Evolutionary conservation across 2,329 filamentous ascomycete species (phyloP), one percentile per base, ranked within the genome.

Genomic region (Penicillium decumbens): DNA sequence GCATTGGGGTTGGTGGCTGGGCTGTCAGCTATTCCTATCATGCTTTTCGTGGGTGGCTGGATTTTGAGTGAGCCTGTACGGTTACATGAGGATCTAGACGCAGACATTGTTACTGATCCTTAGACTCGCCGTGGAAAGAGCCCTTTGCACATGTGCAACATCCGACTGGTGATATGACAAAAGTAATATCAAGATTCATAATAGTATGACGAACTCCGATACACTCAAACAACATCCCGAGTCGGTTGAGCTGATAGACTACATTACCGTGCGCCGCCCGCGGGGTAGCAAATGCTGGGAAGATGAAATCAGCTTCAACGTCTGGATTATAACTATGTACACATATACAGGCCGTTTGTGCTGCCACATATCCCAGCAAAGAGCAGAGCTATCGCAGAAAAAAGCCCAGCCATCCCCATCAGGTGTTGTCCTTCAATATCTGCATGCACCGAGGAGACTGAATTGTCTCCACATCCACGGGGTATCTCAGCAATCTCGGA

Each of bases 301-400:
- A 12, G 32, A 20, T 35, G 10, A 35, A 40, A 40, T 51, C 47
- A 57, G 51, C 56, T 53, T 50, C 55, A 59, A 50, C 27, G 28
- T 35, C 41, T 47, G 53, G 47, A 20, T 56, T 43, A 51, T 48
- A 54, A 48, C 51, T 59, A 60, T 60, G 46, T 60, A 60, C 58
- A 60, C 25, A 51, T 56, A 51, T 48, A 50, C 43, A 54, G 24
- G 25, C 42, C 20, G 41, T 41, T 10, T 39, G 33, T 32, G 40
- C 30, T 29, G 41, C 41, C 25, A 39, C 23, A 18, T 4, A 13
- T 32, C 43, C 12, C 24, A 38, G 40, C 41, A 32, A 8, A 30
- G 47, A 28, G 24, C 32, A 30, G 47, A 28, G 24, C 32, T 45
- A 27, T 41, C 18, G 27, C 20, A 40, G 45, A 43, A 35, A 41